Evolutionary conservation across 306 rosid genomes (phyloP).

Genomic region (Sechiopsis laciniata): DNA sequence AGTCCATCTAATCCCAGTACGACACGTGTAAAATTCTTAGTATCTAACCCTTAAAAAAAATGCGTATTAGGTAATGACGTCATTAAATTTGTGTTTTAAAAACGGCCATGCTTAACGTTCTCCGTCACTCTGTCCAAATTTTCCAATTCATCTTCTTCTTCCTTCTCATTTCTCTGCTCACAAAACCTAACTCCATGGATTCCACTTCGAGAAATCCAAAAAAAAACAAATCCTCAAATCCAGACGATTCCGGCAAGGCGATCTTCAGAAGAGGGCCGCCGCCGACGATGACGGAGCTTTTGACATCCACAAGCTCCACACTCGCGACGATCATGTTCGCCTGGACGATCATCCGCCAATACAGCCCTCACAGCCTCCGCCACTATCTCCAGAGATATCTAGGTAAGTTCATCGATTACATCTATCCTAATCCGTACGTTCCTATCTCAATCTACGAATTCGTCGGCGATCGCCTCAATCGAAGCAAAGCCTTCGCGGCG

Average conservation of each 20-base stretch:
- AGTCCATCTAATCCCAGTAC: no score
- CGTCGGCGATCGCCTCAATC: neutral
- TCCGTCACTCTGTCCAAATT: neutral
- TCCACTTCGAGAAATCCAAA: neutral
- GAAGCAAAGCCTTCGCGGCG: neutral
- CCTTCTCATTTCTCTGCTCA: neutral
- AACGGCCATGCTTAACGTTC: neutral
- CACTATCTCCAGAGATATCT: neutral
- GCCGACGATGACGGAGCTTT: neutral
- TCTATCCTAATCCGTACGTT: slow-evolving; percentile 11
- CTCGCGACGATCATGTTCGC: slow-evolving; percentile 18
- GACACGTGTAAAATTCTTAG: no score
- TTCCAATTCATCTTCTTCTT: neutral
- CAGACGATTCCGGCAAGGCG: neutral
- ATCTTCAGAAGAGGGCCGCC: neutral
- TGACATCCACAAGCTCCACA: slow-evolving; percentile 4
- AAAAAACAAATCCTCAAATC: neutral
- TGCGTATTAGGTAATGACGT: neutral
- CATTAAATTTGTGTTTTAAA: neutral
- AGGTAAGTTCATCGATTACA: neutral
- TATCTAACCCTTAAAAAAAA: no score
- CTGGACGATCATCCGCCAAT: slow-evolving; percentile 9
- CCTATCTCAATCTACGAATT: slow-evolving; percentile 9
- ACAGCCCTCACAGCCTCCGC: neutral
- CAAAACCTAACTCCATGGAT: neutral